phyloP scores from a whole-genome alignment of 2,329 filamentous ascomycete species.

The Cryphonectria naterciae region DNA sequence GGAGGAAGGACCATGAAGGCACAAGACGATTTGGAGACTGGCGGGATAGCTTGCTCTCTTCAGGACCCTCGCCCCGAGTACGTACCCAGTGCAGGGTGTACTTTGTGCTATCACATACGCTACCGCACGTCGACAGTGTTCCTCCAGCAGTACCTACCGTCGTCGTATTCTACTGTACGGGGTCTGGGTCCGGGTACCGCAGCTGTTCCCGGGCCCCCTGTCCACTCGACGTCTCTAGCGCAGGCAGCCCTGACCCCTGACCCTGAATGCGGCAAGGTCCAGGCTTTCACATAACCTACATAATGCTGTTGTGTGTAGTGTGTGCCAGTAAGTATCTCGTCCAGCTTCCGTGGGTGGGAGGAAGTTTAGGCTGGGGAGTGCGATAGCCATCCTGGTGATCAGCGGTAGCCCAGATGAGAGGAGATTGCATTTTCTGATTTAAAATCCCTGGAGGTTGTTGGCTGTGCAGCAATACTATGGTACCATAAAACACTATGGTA shows the following conservation, averaged over 20 bases:
- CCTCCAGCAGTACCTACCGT: background rate
- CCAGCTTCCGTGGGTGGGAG: background rate
- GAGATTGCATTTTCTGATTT: background rate
- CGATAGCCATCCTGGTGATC: background rate
- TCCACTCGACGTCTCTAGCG: background rate
- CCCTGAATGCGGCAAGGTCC: slow-evolving; percentile 9
- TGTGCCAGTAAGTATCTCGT: background rate
- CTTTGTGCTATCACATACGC: background rate
- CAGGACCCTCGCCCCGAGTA: slow-evolving; percentile 6
- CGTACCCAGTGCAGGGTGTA: slow-evolving; percentile 2
- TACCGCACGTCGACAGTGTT: background rate
- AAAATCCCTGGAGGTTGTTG: background rate
- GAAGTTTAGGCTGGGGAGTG: background rate
- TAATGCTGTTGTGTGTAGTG: background rate
- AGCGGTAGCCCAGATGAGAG: background rate
- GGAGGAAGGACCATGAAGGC: slow-evolving; percentile 5
- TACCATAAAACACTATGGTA: background rate
- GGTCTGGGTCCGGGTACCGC: slow-evolving; percentile 1
- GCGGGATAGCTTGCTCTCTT: slow-evolving; percentile 14
- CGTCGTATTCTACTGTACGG: background rate
- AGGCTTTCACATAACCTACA: background rate
- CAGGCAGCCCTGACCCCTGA: background rate
- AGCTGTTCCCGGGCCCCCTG: background rate
- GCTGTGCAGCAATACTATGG: background rate
- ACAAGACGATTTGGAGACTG: slow-evolving; percentile 20